A percentile compares a stretch with the other conserved stretches of the same genome.
These are phyloP conservation scores for Acer negundo DNA, from an alignment of 345 rosid species.

Conservation along the genomic window DNA sequence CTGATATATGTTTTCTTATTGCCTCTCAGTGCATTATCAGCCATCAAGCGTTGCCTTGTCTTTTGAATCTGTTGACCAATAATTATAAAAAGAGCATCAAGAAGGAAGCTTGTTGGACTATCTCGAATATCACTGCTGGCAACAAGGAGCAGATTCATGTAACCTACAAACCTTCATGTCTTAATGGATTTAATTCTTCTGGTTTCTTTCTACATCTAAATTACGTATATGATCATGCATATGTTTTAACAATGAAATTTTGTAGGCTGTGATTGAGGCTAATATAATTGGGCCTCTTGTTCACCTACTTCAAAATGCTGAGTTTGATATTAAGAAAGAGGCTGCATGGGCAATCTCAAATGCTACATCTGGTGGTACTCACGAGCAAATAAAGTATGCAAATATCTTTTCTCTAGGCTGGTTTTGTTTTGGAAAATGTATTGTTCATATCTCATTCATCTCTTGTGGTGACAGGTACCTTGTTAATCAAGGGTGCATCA, in stretches of 20 bases:
- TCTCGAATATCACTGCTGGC: slow-evolving; percentile 90
- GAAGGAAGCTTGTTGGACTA: slow-evolving; percentile 95
- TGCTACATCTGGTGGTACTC: slow-evolving; percentile 63
- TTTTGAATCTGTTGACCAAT: slow-evolving; percentile 53
- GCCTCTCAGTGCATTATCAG: slow-evolving; percentile 53
- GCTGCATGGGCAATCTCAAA: slow-evolving; percentile 74
- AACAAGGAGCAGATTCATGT: slow-evolving; percentile 72
- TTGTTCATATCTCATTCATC: neutral
- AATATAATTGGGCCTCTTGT: slow-evolving; percentile 45
- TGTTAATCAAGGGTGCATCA: slow-evolving; percentile 54
- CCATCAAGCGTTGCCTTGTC: slow-evolving; percentile 68
- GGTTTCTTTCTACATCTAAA: neutral
- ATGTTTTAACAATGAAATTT: neutral
- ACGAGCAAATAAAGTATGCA: slow-evolving; percentile 57
- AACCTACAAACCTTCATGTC: neutral
- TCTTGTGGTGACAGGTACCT: slow-evolving; percentile 31
- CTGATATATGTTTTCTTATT: slow-evolving; percentile 7
- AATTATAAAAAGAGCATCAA: slow-evolving; percentile 77
- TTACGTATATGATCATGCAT: neutral
- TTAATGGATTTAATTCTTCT: neutral
- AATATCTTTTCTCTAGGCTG: neutral
- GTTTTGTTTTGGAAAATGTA: neutral
- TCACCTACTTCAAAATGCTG: slow-evolving; percentile 55
- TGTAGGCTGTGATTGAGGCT: slow-evolving; percentile 57
- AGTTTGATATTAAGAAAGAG: slow-evolving; percentile 68